phyloP scores from a whole-genome alignment of 75 land plant genomes.

The Ceratopteris richardii region DNA sequence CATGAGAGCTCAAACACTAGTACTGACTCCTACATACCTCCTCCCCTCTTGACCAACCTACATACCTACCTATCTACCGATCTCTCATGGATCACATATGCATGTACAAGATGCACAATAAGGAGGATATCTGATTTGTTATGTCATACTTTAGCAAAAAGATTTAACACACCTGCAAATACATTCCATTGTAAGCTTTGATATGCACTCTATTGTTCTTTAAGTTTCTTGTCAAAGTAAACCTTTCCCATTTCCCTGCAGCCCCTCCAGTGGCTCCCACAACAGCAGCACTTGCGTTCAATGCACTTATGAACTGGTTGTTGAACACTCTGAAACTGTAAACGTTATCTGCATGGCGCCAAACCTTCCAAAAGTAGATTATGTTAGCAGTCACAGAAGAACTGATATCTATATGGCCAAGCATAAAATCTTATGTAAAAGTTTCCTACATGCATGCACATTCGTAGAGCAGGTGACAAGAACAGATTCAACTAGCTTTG shows the following conservation, averaged over 20 bases:
- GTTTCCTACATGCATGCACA: no score
- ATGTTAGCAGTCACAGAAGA: background rate
- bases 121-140: no score
- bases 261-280: slow-evolving; percentile 39
- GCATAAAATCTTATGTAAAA: no score
- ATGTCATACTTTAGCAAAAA: no score
- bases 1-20: no score
- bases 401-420: background rate
- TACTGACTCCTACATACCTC: no score
- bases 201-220: slow-evolving; percentile 48
- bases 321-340: slow-evolving; percentile 50
- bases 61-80: no score
- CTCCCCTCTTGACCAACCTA: no score
- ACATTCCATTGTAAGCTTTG: slow-evolving; percentile 50
- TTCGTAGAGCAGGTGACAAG: no score
- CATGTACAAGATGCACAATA: no score
- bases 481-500: no score
- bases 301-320: slow-evolving; percentile 51
- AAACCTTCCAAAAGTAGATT: slow-evolving; percentile 30
- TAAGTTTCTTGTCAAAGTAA: slow-evolving; percentile 48
- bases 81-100: no score
- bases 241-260: slow-evolving; percentile 48
- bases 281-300: slow-evolving; percentile 27
- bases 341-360: slow-evolving; percentile 54
- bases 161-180: slow-evolving; percentile 82